A percentile compares a stretch with the other conserved stretches of the same genome.
Conservation (phyloP, 805 yeast genomes). For the Scheffersomyces spartinae region DNA sequence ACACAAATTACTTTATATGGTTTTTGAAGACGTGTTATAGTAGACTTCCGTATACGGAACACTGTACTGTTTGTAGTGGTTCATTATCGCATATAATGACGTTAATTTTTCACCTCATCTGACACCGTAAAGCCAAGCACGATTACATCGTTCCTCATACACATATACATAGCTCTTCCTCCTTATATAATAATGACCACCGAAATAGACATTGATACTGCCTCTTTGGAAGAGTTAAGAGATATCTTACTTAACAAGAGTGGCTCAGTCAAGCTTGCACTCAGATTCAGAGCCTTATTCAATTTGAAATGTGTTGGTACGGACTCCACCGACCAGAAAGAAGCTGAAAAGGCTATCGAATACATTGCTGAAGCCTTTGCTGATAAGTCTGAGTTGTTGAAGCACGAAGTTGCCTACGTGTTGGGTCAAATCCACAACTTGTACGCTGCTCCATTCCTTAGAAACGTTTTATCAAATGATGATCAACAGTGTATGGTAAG, state of each 20-base stretch:
- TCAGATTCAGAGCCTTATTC: conserved; percentile 89
- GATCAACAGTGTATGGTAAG: conserved; percentile 91
- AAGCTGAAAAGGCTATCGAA: conserved; percentile 58
- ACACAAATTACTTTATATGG: too few relatives aligned
- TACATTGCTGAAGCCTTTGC: conserved; percentile 78
- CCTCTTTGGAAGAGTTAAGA: conserved; percentile 53
- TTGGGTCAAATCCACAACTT: conserved; percentile 89
- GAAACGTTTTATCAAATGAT: conserved; percentile 53
- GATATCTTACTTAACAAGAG: conserved; percentile 54
- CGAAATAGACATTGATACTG: conserved; percentile 27
- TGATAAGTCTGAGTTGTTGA: conserved; percentile 78
- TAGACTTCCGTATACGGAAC: too few relatives aligned
- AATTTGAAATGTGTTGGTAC: conserved; percentile 79
- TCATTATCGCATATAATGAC: too few relatives aligned
- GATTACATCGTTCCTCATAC: too few relatives aligned
- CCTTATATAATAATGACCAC: too few relatives aligned
- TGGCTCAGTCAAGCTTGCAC: conserved; percentile 68
- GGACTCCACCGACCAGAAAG: conserved; percentile 43
- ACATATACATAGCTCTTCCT: too few relatives aligned
- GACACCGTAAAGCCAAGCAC: too few relatives aligned
- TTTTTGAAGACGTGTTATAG: too few relatives aligned
- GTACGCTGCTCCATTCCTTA: conserved; percentile 63
- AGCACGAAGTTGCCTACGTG: conserved; percentile 97
- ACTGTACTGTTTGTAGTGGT: too few relatives aligned
- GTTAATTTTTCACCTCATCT: too few relatives aligned